phyloP scores from a whole-genome alignment of 2,329 filamentous ascomycete species.

The Pleoardoris graminearum region DNA sequence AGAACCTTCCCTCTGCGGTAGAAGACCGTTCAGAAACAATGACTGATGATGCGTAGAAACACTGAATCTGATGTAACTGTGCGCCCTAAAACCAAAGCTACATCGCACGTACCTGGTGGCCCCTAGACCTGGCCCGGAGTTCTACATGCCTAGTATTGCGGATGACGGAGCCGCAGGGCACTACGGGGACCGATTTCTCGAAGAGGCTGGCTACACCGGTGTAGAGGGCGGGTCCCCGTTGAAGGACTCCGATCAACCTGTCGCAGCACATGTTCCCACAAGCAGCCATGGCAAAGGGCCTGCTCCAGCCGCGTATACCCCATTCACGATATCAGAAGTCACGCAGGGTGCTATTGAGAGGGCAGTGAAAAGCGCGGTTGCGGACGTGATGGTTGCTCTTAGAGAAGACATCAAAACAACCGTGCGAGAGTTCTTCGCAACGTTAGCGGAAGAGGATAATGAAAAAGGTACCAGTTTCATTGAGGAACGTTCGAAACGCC shows the following conservation, averaged over 20 bases:
- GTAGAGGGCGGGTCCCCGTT: not conserved
- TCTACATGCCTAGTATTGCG: not conserved
- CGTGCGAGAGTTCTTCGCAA: not conserved
- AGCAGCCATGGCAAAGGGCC: too few relatives aligned
- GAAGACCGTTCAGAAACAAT: too few relatives aligned
- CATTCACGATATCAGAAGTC: not conserved
- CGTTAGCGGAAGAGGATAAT: not conserved
- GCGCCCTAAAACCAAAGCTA: not conserved
- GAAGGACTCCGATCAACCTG: not conserved
- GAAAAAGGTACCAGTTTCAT: not conserved
- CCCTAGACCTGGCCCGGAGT: not conserved
- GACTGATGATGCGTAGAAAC: too few relatives aligned
- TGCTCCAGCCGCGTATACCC: too few relatives aligned
- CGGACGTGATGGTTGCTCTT: not conserved
- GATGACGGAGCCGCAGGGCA: not conserved
- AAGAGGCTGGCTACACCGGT: not conserved
- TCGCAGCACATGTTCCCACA: too few relatives aligned
- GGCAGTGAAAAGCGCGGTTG: not conserved
- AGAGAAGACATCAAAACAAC: not conserved
- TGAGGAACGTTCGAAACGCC: not conserved
- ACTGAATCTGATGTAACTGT: too few relatives aligned
- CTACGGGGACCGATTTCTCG: not conserved
- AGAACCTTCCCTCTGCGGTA: too few relatives aligned
- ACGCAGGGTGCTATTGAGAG: not conserved
- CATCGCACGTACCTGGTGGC: not conserved